Evolutionary conservation across 805 yeast species (phyloP), one percentile per base, ranked within the genome.

Genomic region (Candida silvicultrix): DNA sequence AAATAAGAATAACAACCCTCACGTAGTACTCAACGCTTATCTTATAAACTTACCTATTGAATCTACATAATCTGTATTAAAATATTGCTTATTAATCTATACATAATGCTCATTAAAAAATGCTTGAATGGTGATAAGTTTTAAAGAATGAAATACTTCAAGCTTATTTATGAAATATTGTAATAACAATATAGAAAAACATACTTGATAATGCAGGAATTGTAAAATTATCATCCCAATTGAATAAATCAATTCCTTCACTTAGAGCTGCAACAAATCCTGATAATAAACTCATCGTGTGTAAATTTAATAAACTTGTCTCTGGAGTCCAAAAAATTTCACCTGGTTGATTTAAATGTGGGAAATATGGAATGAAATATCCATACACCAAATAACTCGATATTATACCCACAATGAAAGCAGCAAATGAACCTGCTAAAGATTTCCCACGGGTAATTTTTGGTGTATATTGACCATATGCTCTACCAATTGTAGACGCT

Each of bases 401-500:
- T 2, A 77, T 40, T 2, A 81, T 71, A 6, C 98, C 97, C 16
- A 84, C 70, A 6, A 71, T 53, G 57, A 87, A 87, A 5, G 98
- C 96, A 21, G 97, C 98, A 21, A 81, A 44, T 1, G 94, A 83
- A 0, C 99, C 99, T 1, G 97, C 96, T 40, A 94, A 69, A 3
- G 96, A 85, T 65, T 94, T 94, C 50, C 80, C 78, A 50, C 76
- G 71, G 7, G 84, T 74, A 19, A 92, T 64, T 58, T 83, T 81
- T 37, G 95, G 95, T 8, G 97, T 88, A 52, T 83, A 74, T 57
- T 85, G 76, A 9, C 98, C 98, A 63, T 69, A 92, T 45, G 77
- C 77, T 53, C 99, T 75, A 36, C 99, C 99, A 59, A 90, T 67
- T 0, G 97, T 88, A 3, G 97, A 88, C 2, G 99, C 99, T 2